Evolutionary conservation across 1,284 basidiomycete species (phyloP), one percentile per base, ranked within the genome.

Genomic region (Ganoderma boninense): DNA sequence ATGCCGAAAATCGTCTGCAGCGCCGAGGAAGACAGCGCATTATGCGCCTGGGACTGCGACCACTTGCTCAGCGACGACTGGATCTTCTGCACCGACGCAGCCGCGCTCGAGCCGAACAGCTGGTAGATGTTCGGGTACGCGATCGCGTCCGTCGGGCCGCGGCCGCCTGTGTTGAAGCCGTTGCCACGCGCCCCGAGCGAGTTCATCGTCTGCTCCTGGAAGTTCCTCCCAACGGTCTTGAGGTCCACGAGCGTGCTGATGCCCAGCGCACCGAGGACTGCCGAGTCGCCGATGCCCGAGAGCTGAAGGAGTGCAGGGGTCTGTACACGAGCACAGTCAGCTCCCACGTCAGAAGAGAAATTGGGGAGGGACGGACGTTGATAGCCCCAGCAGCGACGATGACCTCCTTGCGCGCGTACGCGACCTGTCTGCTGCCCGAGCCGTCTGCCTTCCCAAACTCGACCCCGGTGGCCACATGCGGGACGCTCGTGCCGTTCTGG

Each of bases 391-490:
- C 89, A 14, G 84, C 81, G 16, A 91, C 74, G 56, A 91, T 84
- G 43, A 90, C 87, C 75, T 90, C 89, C 66, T 82, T 82, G 69
- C 81, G 84, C 26, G 88, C 91, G 13, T 75, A 85, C 18, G 66
- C 71, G 44, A 52, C 83, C 14, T 68, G 72, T 7, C 79, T 70
- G 13, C 71, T 79, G 5, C 78, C 71, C 40, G 68, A 69, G 18
- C 69, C 66, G 43, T 72, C 66, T 65, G 68, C 64, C 7, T 65
- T 63, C 14, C 84, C 84, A 78, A 87, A 94, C 71, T 84, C 82
- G 5, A 91, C 87, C 2, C 87, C 88, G 6, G 83, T 85, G 8
- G 91, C 90, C 40, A 85, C 81, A 64, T 84, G 75, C 63, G 81
- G 80, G 49, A 82, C 80, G 44, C 77, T 71, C 0, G 77, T 80